These are phyloP conservation scores for Phytopythium cucurbitacearum DNA, from an alignment of 352 stramenopile genomes.

Conservation along the genomic window DNA sequence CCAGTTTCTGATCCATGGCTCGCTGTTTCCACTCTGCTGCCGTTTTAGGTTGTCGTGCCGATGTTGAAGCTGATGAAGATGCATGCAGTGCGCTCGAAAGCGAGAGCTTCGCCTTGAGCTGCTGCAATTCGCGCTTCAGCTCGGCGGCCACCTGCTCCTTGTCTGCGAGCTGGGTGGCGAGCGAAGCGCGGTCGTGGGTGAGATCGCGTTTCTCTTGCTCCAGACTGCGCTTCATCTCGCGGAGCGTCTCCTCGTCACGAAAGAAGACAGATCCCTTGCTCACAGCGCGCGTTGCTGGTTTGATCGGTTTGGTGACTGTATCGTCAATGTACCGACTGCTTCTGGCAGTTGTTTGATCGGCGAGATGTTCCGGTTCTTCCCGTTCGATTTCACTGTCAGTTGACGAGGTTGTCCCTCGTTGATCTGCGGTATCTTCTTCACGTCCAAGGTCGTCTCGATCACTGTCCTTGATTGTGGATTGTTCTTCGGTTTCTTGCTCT, in stretches of 20 bases:
- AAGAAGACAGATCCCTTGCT: conserved; percentile 35
- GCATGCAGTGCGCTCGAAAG: conserved; percentile 25
- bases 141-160: conserved; percentile 25
- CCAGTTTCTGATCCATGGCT: conserved; percentile 35
- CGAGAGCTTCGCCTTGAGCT: conserved; percentile 53
- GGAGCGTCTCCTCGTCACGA: conserved; percentile 44
- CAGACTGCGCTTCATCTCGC: conserved; percentile 30
- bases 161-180: conserved; percentile 25
- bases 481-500: conserved; percentile 6
- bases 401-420: too few species aligned
- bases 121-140: conserved; percentile 43
- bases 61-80: conserved; percentile 4
- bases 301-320: background rate
- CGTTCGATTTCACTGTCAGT: too few species aligned
- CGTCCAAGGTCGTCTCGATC: background rate
- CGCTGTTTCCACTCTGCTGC: conserved; percentile 38
- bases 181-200: conserved; percentile 17
- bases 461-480: background rate
- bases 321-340: conserved; percentile 1
- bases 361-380: background rate
- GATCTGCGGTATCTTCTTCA: too few species aligned
- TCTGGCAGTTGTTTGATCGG: background rate
- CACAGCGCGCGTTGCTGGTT: conserved; percentile 8
- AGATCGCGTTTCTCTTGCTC: conserved; percentile 38
- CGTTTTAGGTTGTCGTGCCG: conserved; percentile 14